Percentiles rank a stretch among this genome's conserved stretches.
These are phyloP conservation scores for Diaporthe citri DNA, from an alignment of 2,329 filamentous ascomycete species.

Conservation along the genomic window DNA sequence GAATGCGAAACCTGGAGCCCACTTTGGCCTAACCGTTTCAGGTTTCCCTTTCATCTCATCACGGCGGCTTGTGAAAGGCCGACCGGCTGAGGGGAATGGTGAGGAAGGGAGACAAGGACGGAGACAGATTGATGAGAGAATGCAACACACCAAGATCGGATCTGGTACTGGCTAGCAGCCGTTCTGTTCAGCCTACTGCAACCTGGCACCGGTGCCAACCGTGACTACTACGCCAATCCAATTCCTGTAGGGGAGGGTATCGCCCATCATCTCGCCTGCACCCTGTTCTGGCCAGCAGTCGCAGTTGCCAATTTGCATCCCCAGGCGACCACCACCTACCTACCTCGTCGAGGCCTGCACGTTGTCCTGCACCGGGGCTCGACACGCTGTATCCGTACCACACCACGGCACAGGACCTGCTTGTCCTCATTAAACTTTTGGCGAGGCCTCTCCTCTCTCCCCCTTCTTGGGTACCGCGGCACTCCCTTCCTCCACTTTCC, in stretches of 20 bases:
- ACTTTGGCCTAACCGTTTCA: slow-evolving; percentile 28
- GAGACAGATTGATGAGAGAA: slow-evolving; percentile 5
- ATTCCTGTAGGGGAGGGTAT: background rate
- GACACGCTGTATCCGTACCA: slow-evolving; percentile 14
- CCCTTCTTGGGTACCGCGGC: slow-evolving; percentile 12
- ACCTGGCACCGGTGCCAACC: slow-evolving; percentile 3
- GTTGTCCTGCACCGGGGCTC: background rate
- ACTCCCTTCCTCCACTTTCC: slow-evolving; percentile 23
- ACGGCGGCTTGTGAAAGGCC: slow-evolving; percentile 24
- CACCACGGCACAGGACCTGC: slow-evolving; percentile 13
- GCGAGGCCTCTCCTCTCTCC: slow-evolving; percentile 15
- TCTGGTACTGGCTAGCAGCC: background rate
- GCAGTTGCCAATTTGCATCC: slow-evolving; percentile 22
- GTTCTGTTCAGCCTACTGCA: background rate
- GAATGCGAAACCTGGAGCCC: slow-evolving; percentile 30
- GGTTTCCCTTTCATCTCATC: slow-evolving; percentile 31
- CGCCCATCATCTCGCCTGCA: slow-evolving; percentile 30
- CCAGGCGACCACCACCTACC: slow-evolving; percentile 14
- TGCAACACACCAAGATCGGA: slow-evolving; percentile 26
- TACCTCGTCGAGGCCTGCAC: slow-evolving; percentile 10
- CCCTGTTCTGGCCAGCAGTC: slow-evolving; percentile 17
- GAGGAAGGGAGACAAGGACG: background rate
- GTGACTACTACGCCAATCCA: background rate
- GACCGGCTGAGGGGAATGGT: background rate
- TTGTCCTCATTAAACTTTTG: slow-evolving; percentile 26